These are phyloP conservation scores for Heterobasidion annosum DNA, from an alignment of 1,284 basidiomycete genomes.

Conservation along the genomic window DNA sequence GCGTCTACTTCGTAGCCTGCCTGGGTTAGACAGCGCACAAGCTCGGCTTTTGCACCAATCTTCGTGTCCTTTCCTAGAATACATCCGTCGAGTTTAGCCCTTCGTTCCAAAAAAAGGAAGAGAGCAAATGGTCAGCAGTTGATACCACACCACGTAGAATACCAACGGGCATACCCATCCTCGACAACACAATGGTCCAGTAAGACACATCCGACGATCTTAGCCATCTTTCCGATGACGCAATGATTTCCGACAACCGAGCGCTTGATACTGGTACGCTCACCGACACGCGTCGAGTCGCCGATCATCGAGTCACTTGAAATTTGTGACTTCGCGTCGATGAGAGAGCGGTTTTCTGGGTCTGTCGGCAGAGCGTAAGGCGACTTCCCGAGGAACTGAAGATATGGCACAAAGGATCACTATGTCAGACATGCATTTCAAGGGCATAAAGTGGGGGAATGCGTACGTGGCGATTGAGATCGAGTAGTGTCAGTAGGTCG, in stretches of 20 bases:
- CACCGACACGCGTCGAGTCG: conserved; percentile 74
- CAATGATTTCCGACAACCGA: conserved; percentile 87
- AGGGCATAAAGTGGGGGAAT: conserved; percentile 3
- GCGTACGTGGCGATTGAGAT: conserved; percentile 72
- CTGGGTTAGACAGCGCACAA: conserved; percentile 83
- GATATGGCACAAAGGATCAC: not conserved
- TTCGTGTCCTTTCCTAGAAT: conserved; percentile 80
- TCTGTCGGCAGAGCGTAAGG: conserved; percentile 49
- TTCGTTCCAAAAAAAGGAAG: conserved; percentile 19
- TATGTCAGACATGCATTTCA: not conserved
- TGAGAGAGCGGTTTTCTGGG: conserved; percentile 50
- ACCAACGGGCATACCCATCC: conserved; percentile 51
- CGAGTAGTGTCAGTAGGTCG: conserved; percentile 75
- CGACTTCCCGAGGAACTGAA: conserved; percentile 42
- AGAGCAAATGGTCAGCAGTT: not conserved
- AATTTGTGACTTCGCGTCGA: conserved; percentile 78
- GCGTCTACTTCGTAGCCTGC: conserved; percentile 76
- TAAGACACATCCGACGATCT: conserved; percentile 80
- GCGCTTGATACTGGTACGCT: conserved; percentile 82
- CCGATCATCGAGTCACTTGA: conserved; percentile 82
- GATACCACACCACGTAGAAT: not conserved
- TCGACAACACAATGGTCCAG: conserved; percentile 86
- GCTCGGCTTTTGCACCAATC: conserved; percentile 72
- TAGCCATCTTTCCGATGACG: conserved; percentile 79
- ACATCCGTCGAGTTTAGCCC: conserved; percentile 85